Evolutionary conservation across 768 basidiomycete genomes (phyloP), one percentile per base, ranked within the genome.

Genomic region (Psilocybe tampanensis): DNA sequence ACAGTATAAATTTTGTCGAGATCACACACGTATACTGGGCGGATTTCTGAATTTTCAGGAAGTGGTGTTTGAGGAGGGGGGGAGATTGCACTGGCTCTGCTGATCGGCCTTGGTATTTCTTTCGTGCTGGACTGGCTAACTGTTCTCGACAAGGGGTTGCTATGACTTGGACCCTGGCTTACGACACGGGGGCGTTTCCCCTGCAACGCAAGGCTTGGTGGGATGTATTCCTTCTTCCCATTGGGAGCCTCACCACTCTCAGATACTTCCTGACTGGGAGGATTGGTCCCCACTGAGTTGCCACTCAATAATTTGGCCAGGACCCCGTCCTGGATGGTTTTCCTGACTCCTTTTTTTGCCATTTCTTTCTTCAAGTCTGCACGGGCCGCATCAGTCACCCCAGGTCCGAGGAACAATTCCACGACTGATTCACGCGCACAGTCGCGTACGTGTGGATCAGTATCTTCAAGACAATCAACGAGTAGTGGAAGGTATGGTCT

Each of bases 361-460:
- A 98, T 80, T 68, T 94, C 90, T 68, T 94, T 95, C 80, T 97
- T 98, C 52, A 98, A 79, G 70, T 98, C 96, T 3, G 94, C 85
- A 50, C 92, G 86, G 2, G 97, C 97, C 8, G 86, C 86, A 67
- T 95, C 89, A 2, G 88, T 86, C 13, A 94, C 92, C 4, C 83
- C 85, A 0, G 89, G 82, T 15, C 92, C 91, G 1, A 92, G 87
- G 67, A 98, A 96, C 53, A 99, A 79, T 61, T 89, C 86, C 15
- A 97, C 82, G 56, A 94, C 82, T 1, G 92, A 87, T 63, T 84
- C 82, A 47, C 88, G 85, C 8, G 95, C 89, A 67, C 87, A 88
- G 54, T 94, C 90, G 43, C 97, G 89, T 51, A 98, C 97, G 63
- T 86, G 85, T 18, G 89, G 84, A 67, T 99, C 97, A 1, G 86